Evolutionary conservation across 352 stramenopile species (phyloP).

Genomic region (Elongisporangium senticosum): DNA sequence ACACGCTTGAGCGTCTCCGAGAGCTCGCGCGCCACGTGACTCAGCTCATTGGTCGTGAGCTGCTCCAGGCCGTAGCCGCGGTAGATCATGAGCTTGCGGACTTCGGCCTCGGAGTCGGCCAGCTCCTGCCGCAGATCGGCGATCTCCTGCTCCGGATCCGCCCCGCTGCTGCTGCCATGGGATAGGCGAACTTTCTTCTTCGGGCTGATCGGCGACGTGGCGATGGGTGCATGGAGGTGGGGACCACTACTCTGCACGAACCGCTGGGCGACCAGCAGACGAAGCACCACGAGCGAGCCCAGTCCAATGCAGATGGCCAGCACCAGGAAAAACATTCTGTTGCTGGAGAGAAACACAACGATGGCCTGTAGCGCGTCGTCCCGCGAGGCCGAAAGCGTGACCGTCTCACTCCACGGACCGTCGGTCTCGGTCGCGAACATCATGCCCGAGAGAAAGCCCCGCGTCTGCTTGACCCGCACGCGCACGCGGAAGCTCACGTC

Average conservation of each 20-base stretch:
- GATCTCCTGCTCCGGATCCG: conserved; percentile 53
- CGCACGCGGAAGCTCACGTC: conserved; percentile 55
- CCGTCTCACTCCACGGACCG: conserved; percentile 47
- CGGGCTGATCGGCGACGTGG: background rate
- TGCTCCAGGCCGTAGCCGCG: conserved; percentile 70
- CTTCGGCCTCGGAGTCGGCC: conserved; percentile 68
- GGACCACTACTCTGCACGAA: conserved; percentile 13
- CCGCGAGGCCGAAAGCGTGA: conserved; percentile 32
- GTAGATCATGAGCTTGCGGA: conserved; percentile 66
- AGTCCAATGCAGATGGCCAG: conserved; percentile 44
- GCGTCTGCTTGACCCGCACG: conserved; percentile 36
- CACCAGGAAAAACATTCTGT: conserved; percentile 44
- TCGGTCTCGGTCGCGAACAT: conserved; percentile 51
- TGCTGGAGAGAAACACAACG: conserved; percentile 32
- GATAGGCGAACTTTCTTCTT: background rate
- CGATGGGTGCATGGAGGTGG: conserved; percentile 1
- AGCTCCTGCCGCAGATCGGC: conserved; percentile 63
- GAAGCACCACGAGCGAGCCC: conserved; percentile 32
- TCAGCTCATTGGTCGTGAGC: conserved; percentile 37
- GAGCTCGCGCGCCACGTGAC: conserved; percentile 50
- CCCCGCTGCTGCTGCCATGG: conserved; percentile 1
- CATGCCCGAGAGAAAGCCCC: conserved; percentile 22
- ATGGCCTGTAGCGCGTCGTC: conserved; percentile 53
- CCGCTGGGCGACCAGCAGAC: conserved; percentile 29
- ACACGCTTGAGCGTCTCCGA: conserved; percentile 48